Evolutionary conservation across 2,329 filamentous ascomycete genomes (phyloP).

Genomic region (Paraphaeosphaeria sporulosa): DNA sequence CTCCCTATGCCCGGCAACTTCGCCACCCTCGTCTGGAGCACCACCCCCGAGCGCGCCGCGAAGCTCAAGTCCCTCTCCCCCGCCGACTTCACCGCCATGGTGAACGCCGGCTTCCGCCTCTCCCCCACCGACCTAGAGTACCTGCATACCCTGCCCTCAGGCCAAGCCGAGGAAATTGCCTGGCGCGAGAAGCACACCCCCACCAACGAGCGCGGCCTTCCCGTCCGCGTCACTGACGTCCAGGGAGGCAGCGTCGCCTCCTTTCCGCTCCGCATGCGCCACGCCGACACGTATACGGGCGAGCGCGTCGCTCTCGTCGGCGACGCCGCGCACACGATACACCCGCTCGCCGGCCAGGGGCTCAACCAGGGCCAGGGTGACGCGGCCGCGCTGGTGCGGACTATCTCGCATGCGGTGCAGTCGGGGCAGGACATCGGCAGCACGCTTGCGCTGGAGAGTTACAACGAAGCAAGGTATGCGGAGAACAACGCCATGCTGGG

Average conservation of each 20-base stretch:
- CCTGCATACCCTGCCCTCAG: slow-evolving; percentile 69
- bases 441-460: slow-evolving; percentile 78
- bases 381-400: slow-evolving; percentile 77
- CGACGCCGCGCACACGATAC: slow-evolving; percentile 93
- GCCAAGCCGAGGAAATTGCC: slow-evolving; percentile 74
- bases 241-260: slow-evolving; percentile 84
- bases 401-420: slow-evolving; percentile 77
- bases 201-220: slow-evolving; percentile 58
- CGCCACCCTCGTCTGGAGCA: slow-evolving; percentile 94
- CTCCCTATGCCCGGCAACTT: slow-evolving; percentile 85
- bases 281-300: slow-evolving; percentile 91
- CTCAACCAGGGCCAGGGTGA: slow-evolving; percentile 93
- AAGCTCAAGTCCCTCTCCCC: slow-evolving; percentile 77
- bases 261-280: slow-evolving; percentile 89
- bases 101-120: slow-evolving; percentile 93
- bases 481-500: slow-evolving; percentile 80
- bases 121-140: slow-evolving; percentile 80
- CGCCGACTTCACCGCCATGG: slow-evolving; percentile 80
- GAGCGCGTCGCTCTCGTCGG: slow-evolving; percentile 92
- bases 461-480: slow-evolving; percentile 81
- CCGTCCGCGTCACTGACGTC: slow-evolving; percentile 72
- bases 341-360: slow-evolving; percentile 93
- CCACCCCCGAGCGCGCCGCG: slow-evolving; percentile 79
- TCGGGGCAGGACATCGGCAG: slow-evolving; percentile 90
- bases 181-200: slow-evolving; percentile 82